These are phyloP conservation scores for Citrus hindsii DNA, from an alignment of 345 rosid genomes.

Conservation along the genomic window DNA sequence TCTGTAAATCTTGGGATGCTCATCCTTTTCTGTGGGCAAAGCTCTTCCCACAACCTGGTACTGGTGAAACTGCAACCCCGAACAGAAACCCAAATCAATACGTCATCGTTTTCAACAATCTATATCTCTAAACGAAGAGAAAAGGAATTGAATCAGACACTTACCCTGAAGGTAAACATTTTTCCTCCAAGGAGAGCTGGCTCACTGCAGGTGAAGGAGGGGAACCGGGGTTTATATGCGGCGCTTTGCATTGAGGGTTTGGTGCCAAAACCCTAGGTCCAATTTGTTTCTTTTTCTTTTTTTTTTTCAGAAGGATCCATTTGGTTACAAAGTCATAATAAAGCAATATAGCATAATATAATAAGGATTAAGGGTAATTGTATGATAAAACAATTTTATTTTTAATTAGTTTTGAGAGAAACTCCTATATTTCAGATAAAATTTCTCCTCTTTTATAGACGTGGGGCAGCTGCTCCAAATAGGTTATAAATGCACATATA, in stretches of 20 bases:
- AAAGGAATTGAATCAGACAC: background rate
- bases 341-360: no score
- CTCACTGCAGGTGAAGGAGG: background rate
- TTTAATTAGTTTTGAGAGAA: no score
- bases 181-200: background rate
- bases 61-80: constrained; percentile 32
- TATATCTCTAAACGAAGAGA: background rate
- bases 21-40: constrained; percentile 31
- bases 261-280: no score
- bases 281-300: no score
- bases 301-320: no score
- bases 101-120: background rate
- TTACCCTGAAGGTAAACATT: constrained; percentile 27
- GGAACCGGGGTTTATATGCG: background rate
- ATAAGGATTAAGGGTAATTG: no score
- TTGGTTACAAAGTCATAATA: no score
- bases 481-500: no score
- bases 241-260: background rate
- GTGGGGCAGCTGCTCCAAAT: no score
- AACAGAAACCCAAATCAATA: background rate
- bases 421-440: no score
- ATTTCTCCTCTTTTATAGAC: no score
- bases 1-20: constrained; percentile 40
- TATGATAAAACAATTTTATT: no score
- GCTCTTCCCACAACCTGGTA: constrained; percentile 46